These are phyloP conservation scores for Diplodia mutila DNA, from an alignment of 2,329 filamentous ascomycete species.

Conservation along the genomic window DNA sequence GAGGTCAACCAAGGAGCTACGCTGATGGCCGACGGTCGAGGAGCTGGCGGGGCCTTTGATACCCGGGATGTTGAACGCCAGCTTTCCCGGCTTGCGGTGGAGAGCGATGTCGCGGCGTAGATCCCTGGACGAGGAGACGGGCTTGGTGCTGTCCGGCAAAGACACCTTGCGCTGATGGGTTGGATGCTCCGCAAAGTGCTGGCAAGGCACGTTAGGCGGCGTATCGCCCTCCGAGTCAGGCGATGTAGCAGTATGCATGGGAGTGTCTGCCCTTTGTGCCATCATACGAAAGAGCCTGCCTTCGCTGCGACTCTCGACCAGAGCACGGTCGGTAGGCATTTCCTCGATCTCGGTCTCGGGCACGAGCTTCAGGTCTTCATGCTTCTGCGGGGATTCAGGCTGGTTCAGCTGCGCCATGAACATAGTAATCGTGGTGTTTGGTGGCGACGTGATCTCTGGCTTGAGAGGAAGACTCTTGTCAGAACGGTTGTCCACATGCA, in stretches of 20 bases:
- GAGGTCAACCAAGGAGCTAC: neutral
- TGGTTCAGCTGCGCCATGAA: conserved; percentile 31
- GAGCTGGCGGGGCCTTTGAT: neutral
- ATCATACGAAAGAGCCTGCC: conserved; percentile 40
- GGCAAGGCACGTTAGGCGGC: conserved; percentile 2
- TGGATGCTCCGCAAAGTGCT: neutral
- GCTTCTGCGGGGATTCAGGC: neutral
- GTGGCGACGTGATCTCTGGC: conserved; percentile 22
- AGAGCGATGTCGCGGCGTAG: neutral
- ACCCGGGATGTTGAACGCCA: neutral
- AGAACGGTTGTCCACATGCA: neutral
- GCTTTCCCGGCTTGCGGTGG: neutral
- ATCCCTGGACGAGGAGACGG: neutral
- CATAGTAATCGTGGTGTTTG: conserved; percentile 33
- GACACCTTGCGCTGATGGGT: conserved; percentile 9
- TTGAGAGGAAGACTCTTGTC: neutral
- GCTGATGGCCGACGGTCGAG: neutral
- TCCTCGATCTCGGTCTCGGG: conserved; percentile 30
- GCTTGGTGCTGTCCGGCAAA: neutral
- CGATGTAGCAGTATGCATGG: neutral
- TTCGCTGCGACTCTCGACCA: conserved; percentile 47
- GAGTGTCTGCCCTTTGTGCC: conserved; percentile 28
- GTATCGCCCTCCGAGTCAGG: neutral
- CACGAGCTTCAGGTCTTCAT: conserved; percentile 28
- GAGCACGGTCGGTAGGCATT: conserved; percentile 42